Evolutionary conservation across 1,284 basidiomycete species (phyloP).

Genomic region (Xanthoconium separans): DNA sequence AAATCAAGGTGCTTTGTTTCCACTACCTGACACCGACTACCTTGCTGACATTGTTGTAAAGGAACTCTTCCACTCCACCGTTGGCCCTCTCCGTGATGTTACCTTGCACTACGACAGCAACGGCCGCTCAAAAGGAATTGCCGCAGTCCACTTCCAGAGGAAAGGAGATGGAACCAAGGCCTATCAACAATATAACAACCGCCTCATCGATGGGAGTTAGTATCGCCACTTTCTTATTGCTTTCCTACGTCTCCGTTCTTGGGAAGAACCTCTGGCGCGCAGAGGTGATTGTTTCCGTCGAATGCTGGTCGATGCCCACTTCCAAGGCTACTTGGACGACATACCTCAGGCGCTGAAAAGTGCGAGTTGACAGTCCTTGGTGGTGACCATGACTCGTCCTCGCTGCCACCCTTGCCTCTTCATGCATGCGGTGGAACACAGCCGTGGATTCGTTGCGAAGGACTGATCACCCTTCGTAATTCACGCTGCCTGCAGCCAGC

Average conservation of each 20-base stretch:
- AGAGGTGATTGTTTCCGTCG: constrained; percentile 23
- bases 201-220: constrained; percentile 99
- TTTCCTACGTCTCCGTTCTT: constrained; percentile 32
- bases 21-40: not conserved
- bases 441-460: constrained; percentile 25
- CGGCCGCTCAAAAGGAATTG: constrained; percentile 89
- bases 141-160: constrained; percentile 84
- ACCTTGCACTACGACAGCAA: constrained; percentile 83
- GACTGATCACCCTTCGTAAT: constrained; percentile 32
- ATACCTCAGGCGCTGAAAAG: constrained; percentile 28
- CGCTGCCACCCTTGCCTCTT: constrained; percentile 19
- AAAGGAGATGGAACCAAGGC: constrained; percentile 92
- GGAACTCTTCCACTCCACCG: constrained; percentile 93
- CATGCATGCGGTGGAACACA: constrained; percentile 24
- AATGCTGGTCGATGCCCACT: constrained; percentile 25
- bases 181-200: constrained; percentile 94
- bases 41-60: constrained; percentile 33
- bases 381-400: constrained; percentile 35
- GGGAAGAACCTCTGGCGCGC: constrained; percentile 19
- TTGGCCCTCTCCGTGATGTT: constrained; percentile 84
- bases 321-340: constrained; percentile 27
- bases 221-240: constrained; percentile 57
- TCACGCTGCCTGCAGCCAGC: constrained; percentile 24
- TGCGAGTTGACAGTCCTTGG: constrained; percentile 33
- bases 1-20: constrained; percentile 77